Evolutionary conservation across 2,329 filamentous ascomycete species (phyloP).

Genomic region (Fusarium sp.): DNA sequence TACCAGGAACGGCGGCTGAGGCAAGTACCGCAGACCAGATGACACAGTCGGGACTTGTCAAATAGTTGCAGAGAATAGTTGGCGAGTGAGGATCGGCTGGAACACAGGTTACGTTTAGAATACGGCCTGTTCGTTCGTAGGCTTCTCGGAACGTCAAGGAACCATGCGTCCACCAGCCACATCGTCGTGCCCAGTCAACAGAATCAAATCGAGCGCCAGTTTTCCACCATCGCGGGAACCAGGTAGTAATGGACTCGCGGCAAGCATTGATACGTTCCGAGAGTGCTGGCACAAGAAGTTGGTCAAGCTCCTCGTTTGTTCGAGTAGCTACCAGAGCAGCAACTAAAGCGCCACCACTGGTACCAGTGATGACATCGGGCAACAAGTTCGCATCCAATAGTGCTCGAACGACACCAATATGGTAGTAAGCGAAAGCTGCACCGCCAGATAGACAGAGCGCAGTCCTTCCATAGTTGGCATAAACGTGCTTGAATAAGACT

Average conservation of each 20-base stretch:
- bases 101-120: slow-evolving; percentile 95
- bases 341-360: slow-evolving; percentile 91
- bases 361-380: slow-evolving; percentile 95
- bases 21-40: slow-evolving; percentile 98
- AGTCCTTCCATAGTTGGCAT: slow-evolving; percentile 91
- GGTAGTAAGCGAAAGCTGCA: slow-evolving; percentile 95
- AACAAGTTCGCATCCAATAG: slow-evolving; percentile 86
- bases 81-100: slow-evolving; percentile 94
- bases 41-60: slow-evolving; percentile 95
- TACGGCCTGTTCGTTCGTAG: slow-evolving; percentile 91
- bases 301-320: slow-evolving; percentile 89
- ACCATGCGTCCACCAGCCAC: slow-evolving; percentile 90
- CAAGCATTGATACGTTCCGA: slow-evolving; percentile 87
- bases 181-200: slow-evolving; percentile 86
- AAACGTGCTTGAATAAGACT: slow-evolving; percentile 84
- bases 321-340: slow-evolving; percentile 88
- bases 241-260: slow-evolving; percentile 78
- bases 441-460: slow-evolving; percentile 94
- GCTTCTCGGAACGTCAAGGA: slow-evolving; percentile 96
- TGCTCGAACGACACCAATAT: slow-evolving; percentile 92
- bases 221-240: slow-evolving; percentile 87
- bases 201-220: slow-evolving; percentile 96
- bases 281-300: slow-evolving; percentile 87
- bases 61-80: slow-evolving; percentile 92
- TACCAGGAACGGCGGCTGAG: slow-evolving; percentile 94